A percentile compares a stretch with the other conserved stretches of the same genome.
Evolutionary conservation across 2,329 filamentous ascomycete species (phyloP).

Genomic region (Sarocladiaceae sp.): DNA sequence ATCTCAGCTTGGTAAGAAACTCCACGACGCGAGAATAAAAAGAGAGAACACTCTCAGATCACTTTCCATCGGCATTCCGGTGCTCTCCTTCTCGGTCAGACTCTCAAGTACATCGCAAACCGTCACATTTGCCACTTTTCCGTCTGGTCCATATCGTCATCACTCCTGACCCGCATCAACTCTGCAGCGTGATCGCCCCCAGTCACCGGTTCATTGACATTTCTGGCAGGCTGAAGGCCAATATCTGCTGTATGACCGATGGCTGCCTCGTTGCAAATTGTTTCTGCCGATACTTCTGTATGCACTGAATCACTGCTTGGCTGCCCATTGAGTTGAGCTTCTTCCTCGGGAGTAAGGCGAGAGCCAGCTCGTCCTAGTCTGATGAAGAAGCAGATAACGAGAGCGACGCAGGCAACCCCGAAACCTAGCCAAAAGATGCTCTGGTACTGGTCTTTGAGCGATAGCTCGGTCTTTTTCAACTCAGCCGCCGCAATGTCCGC

Average conservation of each 20-base stretch:
- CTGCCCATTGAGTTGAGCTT: slow-evolving; percentile 12
- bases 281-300: not conserved
- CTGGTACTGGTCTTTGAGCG: slow-evolving; percentile 47
- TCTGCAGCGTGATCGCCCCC: too few relatives aligned
- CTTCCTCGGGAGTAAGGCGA: slow-evolving; percentile 15
- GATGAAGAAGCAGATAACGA: slow-evolving; percentile 31
- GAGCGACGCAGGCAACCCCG: slow-evolving; percentile 39
- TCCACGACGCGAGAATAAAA: too few relatives aligned
- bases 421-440: slow-evolving; percentile 56
- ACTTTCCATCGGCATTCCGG: too few relatives aligned
- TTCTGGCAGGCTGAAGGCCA: too few relatives aligned
- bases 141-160: too few relatives aligned
- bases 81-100: too few relatives aligned
- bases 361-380: slow-evolving; percentile 19
- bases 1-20: too few relatives aligned
- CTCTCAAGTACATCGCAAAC: too few relatives aligned
- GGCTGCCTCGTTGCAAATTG: not conserved
- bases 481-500: slow-evolving; percentile 49
- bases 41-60: too few relatives aligned
- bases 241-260: not conserved
- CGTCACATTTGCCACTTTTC: too few relatives aligned
- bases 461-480: slow-evolving; percentile 32
- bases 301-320: slow-evolving; percentile 2
- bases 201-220: too few relatives aligned
- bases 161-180: too few relatives aligned